Evolutionary conservation across 2,329 filamentous ascomycete species (phyloP).

Genomic region (Pyricularia sp.): DNA sequence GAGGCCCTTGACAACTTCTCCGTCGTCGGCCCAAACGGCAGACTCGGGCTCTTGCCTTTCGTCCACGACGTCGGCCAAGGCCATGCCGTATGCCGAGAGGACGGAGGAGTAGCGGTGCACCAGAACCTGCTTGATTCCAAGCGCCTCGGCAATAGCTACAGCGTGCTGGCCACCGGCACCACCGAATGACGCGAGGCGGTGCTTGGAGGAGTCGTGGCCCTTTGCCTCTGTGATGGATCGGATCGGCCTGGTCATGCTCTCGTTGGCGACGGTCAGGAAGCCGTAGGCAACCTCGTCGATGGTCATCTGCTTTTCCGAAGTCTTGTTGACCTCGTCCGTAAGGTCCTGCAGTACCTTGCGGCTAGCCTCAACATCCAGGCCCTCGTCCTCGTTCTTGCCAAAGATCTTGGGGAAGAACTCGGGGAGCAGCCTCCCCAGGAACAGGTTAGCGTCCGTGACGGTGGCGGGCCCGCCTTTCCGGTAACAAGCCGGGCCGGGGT

Average conservation of each 20-base stretch:
- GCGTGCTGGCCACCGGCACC: constrained; percentile 62
- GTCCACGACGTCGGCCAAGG: constrained; percentile 21
- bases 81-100: constrained; percentile 26
- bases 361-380: constrained; percentile 23
- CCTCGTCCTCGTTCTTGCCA: constrained; percentile 48
- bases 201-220: constrained; percentile 56
- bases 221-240: constrained; percentile 58
- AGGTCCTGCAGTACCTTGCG: constrained; percentile 63
- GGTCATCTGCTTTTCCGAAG: constrained; percentile 57
- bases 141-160: constrained; percentile 52
- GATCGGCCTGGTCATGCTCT: constrained; percentile 59
- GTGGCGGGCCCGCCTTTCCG: constrained; percentile 52
- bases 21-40: constrained; percentile 25
- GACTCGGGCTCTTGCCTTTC: constrained; percentile 19
- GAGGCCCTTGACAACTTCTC: constrained; percentile 22
- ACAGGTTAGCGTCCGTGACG: constrained; percentile 55
- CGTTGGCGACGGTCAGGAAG: constrained; percentile 58
- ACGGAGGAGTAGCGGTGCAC: constrained; percentile 57
- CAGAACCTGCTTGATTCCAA: constrained; percentile 58
- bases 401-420: constrained; percentile 59
- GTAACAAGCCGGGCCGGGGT: constrained; percentile 56
- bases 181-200: constrained; percentile 58
- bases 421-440: constrained; percentile 40
- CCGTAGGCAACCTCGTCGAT: constrained; percentile 78
- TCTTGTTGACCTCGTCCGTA: constrained; percentile 61